These are phyloP conservation scores for Coemansia sp. DNA, from an alignment of 192 early-diverging fungal genomes.

Conservation along the genomic window DNA sequence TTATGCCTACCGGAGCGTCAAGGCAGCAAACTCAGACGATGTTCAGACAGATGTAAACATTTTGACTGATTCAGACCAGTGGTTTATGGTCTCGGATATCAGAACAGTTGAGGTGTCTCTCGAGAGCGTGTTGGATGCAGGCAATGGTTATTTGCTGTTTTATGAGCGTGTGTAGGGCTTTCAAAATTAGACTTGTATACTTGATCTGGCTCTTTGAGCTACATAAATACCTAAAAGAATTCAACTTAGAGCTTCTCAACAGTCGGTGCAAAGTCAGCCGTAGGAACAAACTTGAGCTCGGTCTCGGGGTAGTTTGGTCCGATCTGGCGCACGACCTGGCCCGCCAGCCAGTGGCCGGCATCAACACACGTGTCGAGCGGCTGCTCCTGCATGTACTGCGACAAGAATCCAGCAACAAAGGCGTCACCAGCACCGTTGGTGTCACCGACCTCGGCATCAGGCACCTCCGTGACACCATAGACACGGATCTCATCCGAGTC, in stretches of 20 bases:
- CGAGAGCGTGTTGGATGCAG: slow-evolving; percentile 47
- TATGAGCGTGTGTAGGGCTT: slow-evolving; percentile 44
- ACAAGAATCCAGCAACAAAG: slow-evolving; percentile 91
- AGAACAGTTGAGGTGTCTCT: slow-evolving; percentile 45
- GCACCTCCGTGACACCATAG: slow-evolving; percentile 62
- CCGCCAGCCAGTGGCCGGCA: slow-evolving; percentile 91
- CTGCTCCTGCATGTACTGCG: slow-evolving; percentile 76
- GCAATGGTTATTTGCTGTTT: slow-evolving; percentile 55
- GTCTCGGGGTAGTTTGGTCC: slow-evolving; percentile 72
- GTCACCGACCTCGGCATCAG: slow-evolving; percentile 78
- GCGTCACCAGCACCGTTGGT: slow-evolving; percentile 99
- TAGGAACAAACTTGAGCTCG: slow-evolving; percentile 45
- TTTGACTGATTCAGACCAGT: slow-evolving; percentile 20
- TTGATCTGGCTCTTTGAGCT: neutral
- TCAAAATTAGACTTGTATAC: neutral
- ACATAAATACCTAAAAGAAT: neutral
- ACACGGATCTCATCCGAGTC: slow-evolving; percentile 63
- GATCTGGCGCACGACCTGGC: slow-evolving; percentile 77
- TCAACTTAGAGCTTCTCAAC: slow-evolving; percentile 36
- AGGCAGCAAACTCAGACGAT: neutral
- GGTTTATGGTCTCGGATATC: slow-evolving; percentile 70
- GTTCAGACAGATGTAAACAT: neutral
- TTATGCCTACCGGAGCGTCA: slow-evolving; percentile 75
- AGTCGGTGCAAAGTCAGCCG: slow-evolving; percentile 29
- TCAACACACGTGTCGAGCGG: slow-evolving; percentile 64